These are phyloP conservation scores for Solanum dulcamara DNA, from an alignment of 257 asterid species.

Conservation along the genomic window DNA sequence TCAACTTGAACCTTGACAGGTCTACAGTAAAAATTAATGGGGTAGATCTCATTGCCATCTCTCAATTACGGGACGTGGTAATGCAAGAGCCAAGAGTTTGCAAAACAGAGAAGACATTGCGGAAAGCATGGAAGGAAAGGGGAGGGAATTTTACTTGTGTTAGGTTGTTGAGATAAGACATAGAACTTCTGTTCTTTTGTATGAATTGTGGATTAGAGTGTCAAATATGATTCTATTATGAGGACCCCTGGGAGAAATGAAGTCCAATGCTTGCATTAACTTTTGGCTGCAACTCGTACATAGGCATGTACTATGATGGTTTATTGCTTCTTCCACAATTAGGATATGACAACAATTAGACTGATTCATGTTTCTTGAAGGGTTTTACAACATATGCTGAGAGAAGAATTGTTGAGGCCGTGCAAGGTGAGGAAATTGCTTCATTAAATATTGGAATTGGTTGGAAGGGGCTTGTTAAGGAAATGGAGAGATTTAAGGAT, in stretches of 20 bases:
- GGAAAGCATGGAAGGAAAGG: neutral
- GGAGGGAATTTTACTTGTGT: neutral
- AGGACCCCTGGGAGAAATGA: neutral
- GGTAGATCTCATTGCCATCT: neutral
- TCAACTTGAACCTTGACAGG: neutral
- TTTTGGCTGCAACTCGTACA: neutral
- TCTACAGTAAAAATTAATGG: neutral
- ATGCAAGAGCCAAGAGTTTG: neutral
- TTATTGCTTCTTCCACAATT: neutral
- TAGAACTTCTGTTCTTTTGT: neutral
- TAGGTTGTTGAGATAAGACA: neutral
- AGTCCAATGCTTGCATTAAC: neutral
- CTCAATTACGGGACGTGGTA: neutral
- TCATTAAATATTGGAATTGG: slow-evolving; percentile 69
- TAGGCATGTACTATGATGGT: neutral
- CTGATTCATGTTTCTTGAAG: slow-evolving; percentile 19
- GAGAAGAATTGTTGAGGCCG: slow-evolving; percentile 83
- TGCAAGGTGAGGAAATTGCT: slow-evolving; percentile 82
- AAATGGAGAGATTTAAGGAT: slow-evolving; percentile 75
- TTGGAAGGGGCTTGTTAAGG: slow-evolving; percentile 74
- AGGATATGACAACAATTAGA: neutral
- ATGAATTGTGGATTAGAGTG: neutral
- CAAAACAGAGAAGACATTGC: neutral
- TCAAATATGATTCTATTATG: neutral
- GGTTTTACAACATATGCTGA: slow-evolving; percentile 96